Percentiles rank a stretch among this genome's conserved stretches.
Conservation (phyloP, 306 rosid genomes). For the Rosa persica region DNA sequence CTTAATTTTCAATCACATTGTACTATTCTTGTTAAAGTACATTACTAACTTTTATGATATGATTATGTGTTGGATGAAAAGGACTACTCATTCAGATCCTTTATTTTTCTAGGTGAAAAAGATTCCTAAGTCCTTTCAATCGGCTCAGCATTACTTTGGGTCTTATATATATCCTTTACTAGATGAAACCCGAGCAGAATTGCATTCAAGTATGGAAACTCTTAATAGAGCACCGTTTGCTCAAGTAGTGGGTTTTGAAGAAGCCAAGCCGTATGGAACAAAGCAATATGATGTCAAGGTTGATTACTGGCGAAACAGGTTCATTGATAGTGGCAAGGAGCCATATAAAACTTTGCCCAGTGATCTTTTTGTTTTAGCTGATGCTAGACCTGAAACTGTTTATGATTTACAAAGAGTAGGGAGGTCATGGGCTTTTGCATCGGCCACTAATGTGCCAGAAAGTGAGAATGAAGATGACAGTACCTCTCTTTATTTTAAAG, state of each 20-base stretch:
- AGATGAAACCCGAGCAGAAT: slow-evolving; percentile 64
- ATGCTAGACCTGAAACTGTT: slow-evolving; percentile 50
- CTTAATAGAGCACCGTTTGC: slow-evolving; percentile 51
- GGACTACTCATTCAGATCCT: neutral
- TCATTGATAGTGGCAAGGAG: slow-evolving; percentile 45
- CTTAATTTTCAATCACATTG: neutral
- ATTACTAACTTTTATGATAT: neutral
- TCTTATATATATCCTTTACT: slow-evolving; percentile 54
- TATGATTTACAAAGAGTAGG: slow-evolving; percentile 52
- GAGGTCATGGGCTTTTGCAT: slow-evolving; percentile 49
- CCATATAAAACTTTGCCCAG: slow-evolving; percentile 60
- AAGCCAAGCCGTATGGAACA: slow-evolving; percentile 14
- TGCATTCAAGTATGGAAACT: slow-evolving; percentile 54
- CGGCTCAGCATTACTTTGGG: slow-evolving; percentile 41
- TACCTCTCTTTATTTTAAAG: slow-evolving; percentile 41
- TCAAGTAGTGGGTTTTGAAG: slow-evolving; percentile 37
- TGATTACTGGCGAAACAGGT: slow-evolving; percentile 53
- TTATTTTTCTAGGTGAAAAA: slow-evolving; percentile 38
- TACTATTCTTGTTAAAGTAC: neutral
- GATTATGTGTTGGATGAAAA: neutral
- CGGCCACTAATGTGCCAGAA: slow-evolving; percentile 36
- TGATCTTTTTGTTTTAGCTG: slow-evolving; percentile 57
- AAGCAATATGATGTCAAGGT: slow-evolving; percentile 39
- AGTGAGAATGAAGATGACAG: slow-evolving; percentile 29
- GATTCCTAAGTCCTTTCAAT: slow-evolving; percentile 47